Evolutionary conservation across 768 basidiomycete species (phyloP), one percentile per base, ranked within the genome.

Genomic region (Coprinopsis sp.): DNA sequence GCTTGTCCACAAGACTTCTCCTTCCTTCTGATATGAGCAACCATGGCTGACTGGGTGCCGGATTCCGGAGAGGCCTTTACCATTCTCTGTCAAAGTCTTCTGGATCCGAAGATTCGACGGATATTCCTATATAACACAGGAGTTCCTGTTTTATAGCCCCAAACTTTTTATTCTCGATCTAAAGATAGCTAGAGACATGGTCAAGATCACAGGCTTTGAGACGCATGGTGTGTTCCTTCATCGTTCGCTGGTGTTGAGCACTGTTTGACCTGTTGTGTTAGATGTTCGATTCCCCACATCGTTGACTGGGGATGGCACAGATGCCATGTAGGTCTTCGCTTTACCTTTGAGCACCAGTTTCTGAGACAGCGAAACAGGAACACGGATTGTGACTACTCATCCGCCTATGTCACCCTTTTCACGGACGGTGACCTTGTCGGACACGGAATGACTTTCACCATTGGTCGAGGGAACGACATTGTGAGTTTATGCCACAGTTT

Each of bases 391-490:
- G 94, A 96, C 68, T 96, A 96, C 67, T 93, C 91, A 2, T 89
- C 92, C 2, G 94, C 94, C 4, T 96, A 96, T 62, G 74, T 96
- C 36, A 77, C 82, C 19, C 72, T 97, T 47, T 67, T 77, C 51
- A 94, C 88, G 3, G 73, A 84, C n/a, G 73, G 81, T 19, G 74
- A 81, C 42, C 80, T 94, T 34, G 75, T 83, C 38, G 91, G 93
- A n/a, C 81, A 91, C 55, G 91, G 91, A 46, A 90, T 92, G 90
- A 92, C 91, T 3, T 94, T 94, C 63, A 93, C 92, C 10, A 93
- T 91, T 54, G 91, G 91, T 0, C 83, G 94, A 33, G 94, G 94
- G 23, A 97, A 93, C 58, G 94, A 98, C 51, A 92, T 96, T 52
- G 94, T 87, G 4, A 14, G 12, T 5, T 39, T 11, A 34, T 12